A percentile compares a stretch with the other conserved stretches of the same genome.
Evolutionary conservation across 1,284 basidiomycete genomes (phyloP).

Genomic region (Cystobasidium slooffiae): DNA sequence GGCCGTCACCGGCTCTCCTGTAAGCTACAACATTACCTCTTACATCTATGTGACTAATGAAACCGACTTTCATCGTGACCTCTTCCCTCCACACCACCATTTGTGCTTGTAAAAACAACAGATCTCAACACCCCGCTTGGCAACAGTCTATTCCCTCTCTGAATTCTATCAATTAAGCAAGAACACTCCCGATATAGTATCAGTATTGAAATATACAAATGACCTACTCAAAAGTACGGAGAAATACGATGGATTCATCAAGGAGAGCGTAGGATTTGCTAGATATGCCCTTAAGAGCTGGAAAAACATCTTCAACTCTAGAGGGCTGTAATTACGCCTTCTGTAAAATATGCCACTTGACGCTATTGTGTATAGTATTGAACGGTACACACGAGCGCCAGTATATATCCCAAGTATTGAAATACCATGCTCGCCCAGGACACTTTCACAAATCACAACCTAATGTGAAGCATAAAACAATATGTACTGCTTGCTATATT

Average conservation of each 20-base stretch:
- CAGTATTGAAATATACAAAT: conserved; percentile 12
- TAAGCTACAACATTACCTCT: background rate
- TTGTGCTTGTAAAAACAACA: background rate
- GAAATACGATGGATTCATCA: conserved; percentile 16
- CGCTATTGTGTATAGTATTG: too few species aligned
- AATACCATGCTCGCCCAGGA: too few species aligned
- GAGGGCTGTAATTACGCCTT: conserved; percentile 13
- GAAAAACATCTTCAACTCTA: conserved; percentile 27
- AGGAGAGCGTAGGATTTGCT: conserved; percentile 23
- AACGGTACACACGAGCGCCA: too few species aligned
- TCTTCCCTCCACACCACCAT: background rate
- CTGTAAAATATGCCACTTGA: too few species aligned
- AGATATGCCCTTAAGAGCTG: conserved; percentile 26
- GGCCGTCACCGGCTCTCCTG: background rate
- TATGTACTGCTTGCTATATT: too few species aligned
- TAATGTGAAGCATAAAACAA: too few species aligned
- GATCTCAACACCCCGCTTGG: conserved; percentile 33
- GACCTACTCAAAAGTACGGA: conserved; percentile 22
- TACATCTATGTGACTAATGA: background rate
- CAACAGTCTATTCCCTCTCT: conserved; percentile 38
- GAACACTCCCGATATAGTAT: conserved; percentile 10
- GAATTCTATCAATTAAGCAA: conserved; percentile 37
- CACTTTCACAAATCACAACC: too few species aligned
- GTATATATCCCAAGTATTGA: too few species aligned
- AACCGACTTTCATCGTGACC: background rate